Conservation (phyloP, 768 basidiomycete genomes). For the Termitomyces sp. region DNA sequence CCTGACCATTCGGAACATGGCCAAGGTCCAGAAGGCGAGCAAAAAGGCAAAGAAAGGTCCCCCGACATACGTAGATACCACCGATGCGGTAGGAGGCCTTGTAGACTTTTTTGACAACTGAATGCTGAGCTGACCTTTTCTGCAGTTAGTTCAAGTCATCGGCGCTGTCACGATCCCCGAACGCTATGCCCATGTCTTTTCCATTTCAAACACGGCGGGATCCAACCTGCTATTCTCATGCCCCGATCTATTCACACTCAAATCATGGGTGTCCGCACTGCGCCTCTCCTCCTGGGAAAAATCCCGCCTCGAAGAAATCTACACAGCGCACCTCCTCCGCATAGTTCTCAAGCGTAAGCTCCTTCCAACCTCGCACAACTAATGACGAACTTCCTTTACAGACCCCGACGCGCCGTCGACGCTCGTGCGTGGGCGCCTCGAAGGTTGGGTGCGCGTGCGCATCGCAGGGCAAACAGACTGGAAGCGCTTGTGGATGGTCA, state of each 20-base stretch:
- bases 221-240: conserved; percentile 85
- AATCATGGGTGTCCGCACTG: conserved; percentile 90
- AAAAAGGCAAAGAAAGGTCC: conserved; percentile 78
- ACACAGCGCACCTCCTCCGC: conserved; percentile 89
- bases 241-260: conserved; percentile 58
- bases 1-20: conserved; percentile 90
- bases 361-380: not conserved
- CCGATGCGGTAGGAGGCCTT: conserved; percentile 59
- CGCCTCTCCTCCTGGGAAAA: conserved; percentile 94
- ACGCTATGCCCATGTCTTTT: conserved; percentile 80
- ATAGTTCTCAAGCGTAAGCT: conserved; percentile 54
- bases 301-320: conserved; percentile 92
- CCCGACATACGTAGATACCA: conserved; percentile 81
- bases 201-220: conserved; percentile 92
- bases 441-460: conserved; percentile 88
- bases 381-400: conserved; percentile 17
- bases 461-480: conserved; percentile 94
- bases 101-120: too few species aligned
- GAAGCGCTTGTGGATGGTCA: conserved; percentile 85
- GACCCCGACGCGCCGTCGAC: conserved; percentile 53
- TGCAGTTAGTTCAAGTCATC: conserved; percentile 72
- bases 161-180: conserved; percentile 67
- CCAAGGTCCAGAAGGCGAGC: conserved; percentile 78
- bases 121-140: too few species aligned
- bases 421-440: conserved; percentile 68